Conservation (phyloP, 139 green algal genomes). For the Haematococcus lacustris region DNA sequence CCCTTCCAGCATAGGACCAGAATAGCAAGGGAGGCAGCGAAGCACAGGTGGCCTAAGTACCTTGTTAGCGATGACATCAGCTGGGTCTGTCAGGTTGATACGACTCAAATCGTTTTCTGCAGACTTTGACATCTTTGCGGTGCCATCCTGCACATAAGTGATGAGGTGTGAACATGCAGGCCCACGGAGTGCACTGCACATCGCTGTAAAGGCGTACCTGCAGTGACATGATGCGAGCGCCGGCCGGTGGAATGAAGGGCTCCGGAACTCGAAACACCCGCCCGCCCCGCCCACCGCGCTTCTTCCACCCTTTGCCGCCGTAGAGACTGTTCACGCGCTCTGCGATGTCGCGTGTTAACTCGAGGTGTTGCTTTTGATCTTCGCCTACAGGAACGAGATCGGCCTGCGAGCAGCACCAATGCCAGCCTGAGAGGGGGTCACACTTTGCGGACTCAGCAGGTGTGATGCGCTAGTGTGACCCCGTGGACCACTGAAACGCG, state of each 20-base stretch:
- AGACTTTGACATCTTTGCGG: constrained; percentile 93
- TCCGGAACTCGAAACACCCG: constrained; percentile 83
- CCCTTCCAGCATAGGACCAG: no score
- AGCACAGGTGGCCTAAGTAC: no score
- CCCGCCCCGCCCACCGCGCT: constrained; percentile 80
- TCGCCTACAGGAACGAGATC: constrained; percentile 96
- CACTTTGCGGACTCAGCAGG: no score
- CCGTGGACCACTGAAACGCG: no score
- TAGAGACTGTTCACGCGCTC: constrained; percentile 83
- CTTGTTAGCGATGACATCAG: constrained; percentile 79
- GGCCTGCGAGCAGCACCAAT: constrained; percentile 60
- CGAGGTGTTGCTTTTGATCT: constrained; percentile 96
- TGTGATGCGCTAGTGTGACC: no score
- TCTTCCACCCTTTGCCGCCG: constrained; percentile 94
- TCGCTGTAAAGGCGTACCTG: no score
- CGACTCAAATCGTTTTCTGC: constrained; percentile 77
- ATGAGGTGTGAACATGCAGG: neutral
- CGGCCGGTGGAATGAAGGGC: constrained; percentile 83
- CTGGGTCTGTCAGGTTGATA: constrained; percentile 92
- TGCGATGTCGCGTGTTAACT: constrained; percentile 77
- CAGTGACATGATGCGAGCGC: constrained; percentile 93
- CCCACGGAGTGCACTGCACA: no score
- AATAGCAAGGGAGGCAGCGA: no score
- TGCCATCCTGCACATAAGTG: constrained; percentile 68
- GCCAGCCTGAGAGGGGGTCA: no score